Evolutionary conservation across 1,284 basidiomycete species (phyloP).

Genomic region (Ceratobasidium sp.): DNA sequence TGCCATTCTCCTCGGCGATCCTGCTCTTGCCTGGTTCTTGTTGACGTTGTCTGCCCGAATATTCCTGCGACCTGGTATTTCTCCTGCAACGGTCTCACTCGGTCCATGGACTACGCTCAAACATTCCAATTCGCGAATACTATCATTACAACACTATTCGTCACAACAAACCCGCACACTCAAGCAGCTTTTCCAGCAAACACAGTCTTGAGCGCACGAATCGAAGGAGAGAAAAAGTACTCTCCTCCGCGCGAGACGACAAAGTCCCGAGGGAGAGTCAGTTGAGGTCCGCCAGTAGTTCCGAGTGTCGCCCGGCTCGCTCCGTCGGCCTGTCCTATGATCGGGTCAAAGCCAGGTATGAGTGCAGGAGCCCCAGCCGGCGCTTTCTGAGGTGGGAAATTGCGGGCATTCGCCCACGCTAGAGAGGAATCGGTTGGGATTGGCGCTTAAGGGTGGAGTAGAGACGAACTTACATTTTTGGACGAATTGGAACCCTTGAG

Average conservation of each 20-base stretch:
- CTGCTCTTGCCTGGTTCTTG: too few relatives aligned
- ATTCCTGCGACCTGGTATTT: too few relatives aligned
- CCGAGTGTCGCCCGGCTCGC: constrained; percentile 57
- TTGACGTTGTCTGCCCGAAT: too few relatives aligned
- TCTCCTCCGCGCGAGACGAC: constrained; percentile 58
- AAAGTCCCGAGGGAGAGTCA: constrained; percentile 52
- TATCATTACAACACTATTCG: too few relatives aligned
- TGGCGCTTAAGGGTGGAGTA: not conserved
- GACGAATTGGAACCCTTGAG: constrained; percentile 62
- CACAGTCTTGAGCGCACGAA: constrained; percentile 54
- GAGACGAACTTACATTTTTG: constrained; percentile 55
- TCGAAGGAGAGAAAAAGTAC: constrained; percentile 61
- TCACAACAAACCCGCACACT: too few relatives aligned
- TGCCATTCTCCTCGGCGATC: too few relatives aligned
- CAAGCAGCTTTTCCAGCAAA: constrained; percentile 15
- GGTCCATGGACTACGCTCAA: too few relatives aligned
- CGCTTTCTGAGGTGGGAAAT: constrained; percentile 50
- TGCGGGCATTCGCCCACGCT: constrained; percentile 54
- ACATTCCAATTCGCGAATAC: too few relatives aligned
- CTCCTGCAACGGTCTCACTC: too few relatives aligned
- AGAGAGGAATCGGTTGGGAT: not conserved
- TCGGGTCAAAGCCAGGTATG: constrained; percentile 53
- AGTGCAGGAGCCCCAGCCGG: not conserved
- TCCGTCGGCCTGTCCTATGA: constrained; percentile 59
- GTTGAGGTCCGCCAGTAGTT: constrained; percentile 51